Percentiles rank a stretch among this genome's conserved stretches.
These are phyloP conservation scores for Scenedesmus sp. DNA, from an alignment of 163 green algal species.

Conservation along the genomic window DNA sequence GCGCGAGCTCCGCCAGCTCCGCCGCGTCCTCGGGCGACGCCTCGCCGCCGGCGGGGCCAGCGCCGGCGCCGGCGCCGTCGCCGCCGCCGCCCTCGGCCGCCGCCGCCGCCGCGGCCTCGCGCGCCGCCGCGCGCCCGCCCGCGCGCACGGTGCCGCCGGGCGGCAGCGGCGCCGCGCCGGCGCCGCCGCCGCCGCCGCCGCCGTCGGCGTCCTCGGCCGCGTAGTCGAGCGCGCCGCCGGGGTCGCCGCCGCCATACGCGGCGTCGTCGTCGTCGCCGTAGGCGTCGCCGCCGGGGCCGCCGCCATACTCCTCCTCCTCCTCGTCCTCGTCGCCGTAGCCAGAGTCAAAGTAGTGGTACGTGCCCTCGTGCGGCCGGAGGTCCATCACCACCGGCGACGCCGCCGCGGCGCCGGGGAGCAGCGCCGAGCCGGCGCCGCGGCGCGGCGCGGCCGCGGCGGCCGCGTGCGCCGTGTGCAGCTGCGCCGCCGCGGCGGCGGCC, in stretches of 20 bases:
- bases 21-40: background rate
- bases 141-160: no score
- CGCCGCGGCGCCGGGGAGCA: background rate
- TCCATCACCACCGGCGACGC: slow-evolving; percentile 2
- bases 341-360: slow-evolving; percentile 8
- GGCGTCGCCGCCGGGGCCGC: no score
- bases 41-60: no score
- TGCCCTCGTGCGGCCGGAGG: slow-evolving; percentile 1
- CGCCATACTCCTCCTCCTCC: no score
- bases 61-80: no score
- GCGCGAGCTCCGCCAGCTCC: background rate
- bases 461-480: background rate
- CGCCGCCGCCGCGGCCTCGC: no score
- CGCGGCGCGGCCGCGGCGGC: background rate
- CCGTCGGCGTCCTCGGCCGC: background rate
- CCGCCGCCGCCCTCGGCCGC: no score
- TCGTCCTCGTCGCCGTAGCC: slow-evolving; percentile 11
- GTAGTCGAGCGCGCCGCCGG: no score
- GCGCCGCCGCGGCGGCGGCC: background rate
- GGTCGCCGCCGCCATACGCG: no score
- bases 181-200: background rate
- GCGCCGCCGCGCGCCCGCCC: no score
- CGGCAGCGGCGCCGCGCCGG: background rate
- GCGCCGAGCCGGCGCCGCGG: background rate
- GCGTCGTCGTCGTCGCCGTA: no score